A percentile compares a stretch with the other conserved stretches of the same genome.
Conservation (phyloP, 495 filamentous ascomycete genomes). For the Neurospora sp. region DNA sequence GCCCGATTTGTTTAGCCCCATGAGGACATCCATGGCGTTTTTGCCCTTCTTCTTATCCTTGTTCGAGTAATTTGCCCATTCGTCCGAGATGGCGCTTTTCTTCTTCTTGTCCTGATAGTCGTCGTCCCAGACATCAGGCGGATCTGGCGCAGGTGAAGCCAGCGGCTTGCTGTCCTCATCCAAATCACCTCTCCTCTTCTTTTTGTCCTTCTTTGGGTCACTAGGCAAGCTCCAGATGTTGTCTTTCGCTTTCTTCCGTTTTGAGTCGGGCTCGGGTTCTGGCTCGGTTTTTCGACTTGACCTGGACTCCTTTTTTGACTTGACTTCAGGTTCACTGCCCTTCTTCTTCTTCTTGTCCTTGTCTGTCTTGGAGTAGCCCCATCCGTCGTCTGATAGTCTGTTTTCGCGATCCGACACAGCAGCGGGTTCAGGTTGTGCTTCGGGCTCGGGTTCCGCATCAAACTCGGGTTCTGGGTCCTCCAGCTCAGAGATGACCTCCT, state of each 20-base stretch:
- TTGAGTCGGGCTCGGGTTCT: slow-evolving; percentile 18
- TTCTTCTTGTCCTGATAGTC: slow-evolving; percentile 24
- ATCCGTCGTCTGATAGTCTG: not conserved
- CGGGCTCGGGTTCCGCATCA: slow-evolving; percentile 3
- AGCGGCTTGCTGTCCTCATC: slow-evolving; percentile 2
- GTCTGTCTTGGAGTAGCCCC: not conserved
- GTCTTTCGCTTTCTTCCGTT: slow-evolving; percentile 13
- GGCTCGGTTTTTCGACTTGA: slow-evolving; percentile 5
- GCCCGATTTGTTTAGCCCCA: slow-evolving; percentile 23
- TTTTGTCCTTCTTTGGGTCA: slow-evolving; percentile 12
- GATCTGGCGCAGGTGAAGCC: slow-evolving; percentile 17
- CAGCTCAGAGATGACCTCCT: slow-evolving; percentile 1
- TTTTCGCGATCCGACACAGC: not conserved
- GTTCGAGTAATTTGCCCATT: slow-evolving; percentile 8
- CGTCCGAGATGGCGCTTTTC: slow-evolving; percentile 11
- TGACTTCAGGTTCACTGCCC: not conserved
- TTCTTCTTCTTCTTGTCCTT: slow-evolving; percentile 5
- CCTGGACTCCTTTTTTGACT: slow-evolving; percentile 4
- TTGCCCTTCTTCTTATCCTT: slow-evolving; percentile 24
- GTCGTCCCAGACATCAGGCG: slow-evolving; percentile 17
- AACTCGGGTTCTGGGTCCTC: slow-evolving; percentile 2
- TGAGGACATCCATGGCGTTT: slow-evolving; percentile 19
- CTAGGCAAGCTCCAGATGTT: slow-evolving; percentile 10
- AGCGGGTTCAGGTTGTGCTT: not conserved
- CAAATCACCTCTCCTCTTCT: slow-evolving; percentile 14